A percentile compares a stretch with the other conserved stretches of the same genome.
phyloP scores from a whole-genome alignment of 768 basidiomycete species.

The Sporobolomyces pararoseus region DNA sequence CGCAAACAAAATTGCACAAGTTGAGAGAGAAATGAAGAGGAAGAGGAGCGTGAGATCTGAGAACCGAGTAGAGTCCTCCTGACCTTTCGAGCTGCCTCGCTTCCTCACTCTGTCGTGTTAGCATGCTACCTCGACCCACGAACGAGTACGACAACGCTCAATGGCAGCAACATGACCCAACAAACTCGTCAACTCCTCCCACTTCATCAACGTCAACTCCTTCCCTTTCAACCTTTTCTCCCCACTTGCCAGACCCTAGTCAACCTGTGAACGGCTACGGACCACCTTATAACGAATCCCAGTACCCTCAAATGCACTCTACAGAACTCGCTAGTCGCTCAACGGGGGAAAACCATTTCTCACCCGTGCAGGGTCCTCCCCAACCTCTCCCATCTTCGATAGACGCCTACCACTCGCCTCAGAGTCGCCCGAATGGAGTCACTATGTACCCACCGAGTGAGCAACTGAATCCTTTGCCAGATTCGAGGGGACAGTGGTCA shows the following conservation, averaged over 20 bases:
- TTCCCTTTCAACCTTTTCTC: background rate
- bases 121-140: background rate
- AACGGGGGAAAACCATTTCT: background rate
- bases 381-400: background rate
- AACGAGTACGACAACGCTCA: background rate
- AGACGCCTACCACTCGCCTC: no score
- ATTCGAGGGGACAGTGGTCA: conserved; percentile 1
- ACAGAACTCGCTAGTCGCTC: no score
- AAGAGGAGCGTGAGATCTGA: background rate
- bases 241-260: background rate
- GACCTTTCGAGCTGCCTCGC: background rate
- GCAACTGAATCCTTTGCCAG: background rate
- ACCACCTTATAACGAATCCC: background rate
- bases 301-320: background rate
- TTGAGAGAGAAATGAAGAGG: background rate
- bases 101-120: background rate
- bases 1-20: no score
- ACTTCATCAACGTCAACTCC: background rate
- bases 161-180: background rate
- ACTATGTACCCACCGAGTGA: background rate
- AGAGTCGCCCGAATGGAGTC: conserved; percentile 9
- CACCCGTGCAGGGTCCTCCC: background rate
- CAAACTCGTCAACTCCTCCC: background rate
- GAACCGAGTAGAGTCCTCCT: no score
- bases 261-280: no score